Base-by-base conservation (phyloP, 257 asterid genomes). In the Datura wrightii region DNA sequence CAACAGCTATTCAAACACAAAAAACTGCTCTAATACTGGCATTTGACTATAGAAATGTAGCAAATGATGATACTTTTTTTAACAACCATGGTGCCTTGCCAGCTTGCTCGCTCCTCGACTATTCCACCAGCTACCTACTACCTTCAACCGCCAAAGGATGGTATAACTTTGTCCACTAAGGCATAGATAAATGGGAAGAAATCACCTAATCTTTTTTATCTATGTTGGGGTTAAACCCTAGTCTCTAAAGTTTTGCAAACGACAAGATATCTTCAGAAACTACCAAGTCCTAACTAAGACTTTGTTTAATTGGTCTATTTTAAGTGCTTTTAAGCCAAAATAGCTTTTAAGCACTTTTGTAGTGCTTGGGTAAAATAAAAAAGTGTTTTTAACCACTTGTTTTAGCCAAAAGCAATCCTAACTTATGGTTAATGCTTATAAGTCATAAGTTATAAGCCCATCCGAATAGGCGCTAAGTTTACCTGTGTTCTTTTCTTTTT, bases 181-280 rank as follows among this genome's bases (percentile, higher is more conserved):
- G 19, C 16, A 37, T 48, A 74, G 81, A 14, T 48, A 74, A 19
- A 71, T 71, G 37, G 79, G 56, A 71, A 1, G 79, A 31, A 44
- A 71, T n/a, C 53, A 74, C n/a, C 80, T 34, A 5, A 44, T 34
- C 4, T 8, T 34, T 31, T 63, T 34, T 5, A 37, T 34, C 72
- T 13, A 44, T 34, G 41, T 13, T 3, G 13, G 59, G 79, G 39
- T 19, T 74, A 50, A 74, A 19, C 59, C 58, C 42, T 19, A 46
- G 58, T 74, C 80, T 74, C 54, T 59, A 74, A 74, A 19, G 10
- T 46, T 74, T 44, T 74, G 80, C 80, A 74, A 69, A 74, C 14
- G 24, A 52, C 16, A 52, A 50, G 62, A 78, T 63, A 36, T 31
- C 46, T 31, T 76, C 60, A 46, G 59, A 76, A 76, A 76, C 46